Conservation (phyloP, 306 rosid genomes). For the Benincasa hispida region DNA sequence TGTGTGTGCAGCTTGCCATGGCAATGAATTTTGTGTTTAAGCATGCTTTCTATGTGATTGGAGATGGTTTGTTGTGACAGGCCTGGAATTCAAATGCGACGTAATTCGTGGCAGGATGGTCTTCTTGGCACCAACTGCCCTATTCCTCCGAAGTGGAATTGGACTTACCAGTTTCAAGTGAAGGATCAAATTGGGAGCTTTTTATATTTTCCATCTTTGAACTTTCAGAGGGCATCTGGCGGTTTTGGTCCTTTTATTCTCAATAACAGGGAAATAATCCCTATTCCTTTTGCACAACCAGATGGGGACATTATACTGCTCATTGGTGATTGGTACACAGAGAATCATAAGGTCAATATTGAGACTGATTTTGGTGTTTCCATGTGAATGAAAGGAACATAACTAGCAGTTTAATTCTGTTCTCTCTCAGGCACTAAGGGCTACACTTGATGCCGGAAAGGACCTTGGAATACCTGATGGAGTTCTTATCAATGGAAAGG, state of each 20-base stretch:
- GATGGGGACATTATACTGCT: constrained; percentile 56
- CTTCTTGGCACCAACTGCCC: constrained; percentile 88
- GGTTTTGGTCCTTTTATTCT: constrained; percentile 72
- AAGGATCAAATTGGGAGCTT: constrained; percentile 96
- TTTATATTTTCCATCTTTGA: constrained; percentile 71
- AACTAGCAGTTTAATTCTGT: neutral
- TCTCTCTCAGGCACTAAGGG: constrained; percentile 37
- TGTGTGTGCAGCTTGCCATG: neutral
- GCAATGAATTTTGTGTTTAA: neutral
- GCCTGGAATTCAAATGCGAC: constrained; percentile 80
- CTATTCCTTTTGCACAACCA: constrained; percentile 62
- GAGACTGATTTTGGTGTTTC: neutral
- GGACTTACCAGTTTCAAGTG: constrained; percentile 87
- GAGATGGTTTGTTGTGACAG: constrained; percentile 21
- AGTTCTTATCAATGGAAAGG: constrained; percentile 89
- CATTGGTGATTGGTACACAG: constrained; percentile 79
- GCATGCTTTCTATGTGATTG: neutral
- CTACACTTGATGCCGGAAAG: constrained; percentile 52
- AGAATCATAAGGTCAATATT: constrained; percentile 49
- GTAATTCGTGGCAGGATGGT: constrained; percentile 83
- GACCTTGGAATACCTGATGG: constrained; percentile 86
- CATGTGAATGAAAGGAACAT: neutral
- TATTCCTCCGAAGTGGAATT: constrained; percentile 73
- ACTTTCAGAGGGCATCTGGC: constrained; percentile 83
- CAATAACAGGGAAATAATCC: constrained; percentile 41